Percentiles rank a stretch among this genome's conserved stretches.
These are phyloP conservation scores for Pleurostoma richardsiae DNA, from an alignment of 2,329 filamentous ascomycete species.

Conservation along the genomic window DNA sequence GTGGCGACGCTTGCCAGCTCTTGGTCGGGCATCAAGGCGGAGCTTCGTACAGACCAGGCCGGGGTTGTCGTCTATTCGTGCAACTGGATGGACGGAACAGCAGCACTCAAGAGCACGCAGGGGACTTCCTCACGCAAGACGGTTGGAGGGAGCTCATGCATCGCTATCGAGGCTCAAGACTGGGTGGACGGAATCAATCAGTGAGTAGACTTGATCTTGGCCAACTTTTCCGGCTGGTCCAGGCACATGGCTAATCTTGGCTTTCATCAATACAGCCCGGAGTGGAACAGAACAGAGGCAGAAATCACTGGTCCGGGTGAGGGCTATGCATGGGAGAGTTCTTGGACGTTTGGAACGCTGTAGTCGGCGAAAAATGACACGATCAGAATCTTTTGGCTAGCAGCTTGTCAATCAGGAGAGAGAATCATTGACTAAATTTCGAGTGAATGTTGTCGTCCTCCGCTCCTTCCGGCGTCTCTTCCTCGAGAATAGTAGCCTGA, in stretches of 20 bases:
- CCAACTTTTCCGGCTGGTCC: neutral
- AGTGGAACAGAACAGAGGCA: constrained; percentile 33
- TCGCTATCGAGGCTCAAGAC: constrained; percentile 73
- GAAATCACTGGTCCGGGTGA: constrained; percentile 36
- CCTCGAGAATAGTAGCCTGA: too few relatives aligned
- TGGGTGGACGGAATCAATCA: constrained; percentile 76
- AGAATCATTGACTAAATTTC: too few relatives aligned
- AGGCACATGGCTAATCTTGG: constrained; percentile 10
- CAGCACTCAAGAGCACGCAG: constrained; percentile 54
- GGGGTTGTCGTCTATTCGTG: constrained; percentile 71
- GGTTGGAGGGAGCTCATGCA: constrained; percentile 59
- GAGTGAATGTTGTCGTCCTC: too few relatives aligned
- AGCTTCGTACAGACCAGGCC: constrained; percentile 65
- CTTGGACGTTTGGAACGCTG: constrained; percentile 33
- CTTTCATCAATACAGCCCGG: constrained; percentile 24
- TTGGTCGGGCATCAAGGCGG: constrained; percentile 64
- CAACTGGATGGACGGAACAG: constrained; percentile 44
- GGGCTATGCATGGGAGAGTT: constrained; percentile 36
- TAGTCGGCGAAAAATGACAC: neutral
- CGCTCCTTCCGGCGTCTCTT: too few relatives aligned
- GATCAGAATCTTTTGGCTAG: too few relatives aligned
- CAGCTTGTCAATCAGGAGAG: too few relatives aligned
- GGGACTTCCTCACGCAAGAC: constrained; percentile 37
- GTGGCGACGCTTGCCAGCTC: constrained; percentile 54
- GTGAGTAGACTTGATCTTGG: constrained; percentile 23